Conservation (phyloP, 495 filamentous ascomycete genomes). For the Hypoxylon lenormandii region DNA sequence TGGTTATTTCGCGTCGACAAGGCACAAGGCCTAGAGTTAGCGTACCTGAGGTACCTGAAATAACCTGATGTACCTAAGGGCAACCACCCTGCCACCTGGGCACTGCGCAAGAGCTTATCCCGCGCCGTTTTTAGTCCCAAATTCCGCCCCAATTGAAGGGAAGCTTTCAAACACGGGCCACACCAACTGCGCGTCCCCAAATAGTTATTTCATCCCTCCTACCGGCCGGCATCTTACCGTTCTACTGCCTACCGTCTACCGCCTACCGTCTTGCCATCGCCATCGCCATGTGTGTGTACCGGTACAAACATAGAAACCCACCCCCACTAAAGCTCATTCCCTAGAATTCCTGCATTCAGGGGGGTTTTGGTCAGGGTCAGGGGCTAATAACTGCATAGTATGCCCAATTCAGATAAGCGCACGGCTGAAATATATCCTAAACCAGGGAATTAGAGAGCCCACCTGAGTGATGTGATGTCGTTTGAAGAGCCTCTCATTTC, state of each 20-base stretch:
- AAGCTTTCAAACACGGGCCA: slow-evolving; percentile 42
- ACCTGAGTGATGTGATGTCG: slow-evolving; percentile 43
- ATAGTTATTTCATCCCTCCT: no score
- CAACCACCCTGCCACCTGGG: slow-evolving; percentile 28
- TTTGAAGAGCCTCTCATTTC: slow-evolving; percentile 45
- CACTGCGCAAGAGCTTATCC: slow-evolving; percentile 31
- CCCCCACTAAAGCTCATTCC: slow-evolving; percentile 42
- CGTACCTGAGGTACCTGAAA: neutral
- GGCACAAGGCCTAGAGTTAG: neutral
- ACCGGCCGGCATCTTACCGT: neutral
- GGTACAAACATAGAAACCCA: slow-evolving; percentile 10
- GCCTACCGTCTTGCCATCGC: neutral
- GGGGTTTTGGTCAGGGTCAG: slow-evolving; percentile 9
- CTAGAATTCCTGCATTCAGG: slow-evolving; percentile 44
- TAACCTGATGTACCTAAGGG: neutral
- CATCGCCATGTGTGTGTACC: slow-evolving; percentile 5
- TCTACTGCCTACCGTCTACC: neutral
- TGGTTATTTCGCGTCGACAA: slow-evolving; percentile 34
- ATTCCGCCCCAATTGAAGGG: slow-evolving; percentile 42
- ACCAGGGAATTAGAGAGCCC: slow-evolving; percentile 33
- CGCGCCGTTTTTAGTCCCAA: slow-evolving; percentile 46
- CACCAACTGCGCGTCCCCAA: slow-evolving; percentile 33
- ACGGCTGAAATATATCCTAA: slow-evolving; percentile 24
- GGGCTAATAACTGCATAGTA: slow-evolving; percentile 39
- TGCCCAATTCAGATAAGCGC: slow-evolving; percentile 25